Evolutionary conservation across 164 flowering plant species (phyloP), one percentile per base, ranked within the genome.

Genomic region (Nymphaea thermarum): DNA sequence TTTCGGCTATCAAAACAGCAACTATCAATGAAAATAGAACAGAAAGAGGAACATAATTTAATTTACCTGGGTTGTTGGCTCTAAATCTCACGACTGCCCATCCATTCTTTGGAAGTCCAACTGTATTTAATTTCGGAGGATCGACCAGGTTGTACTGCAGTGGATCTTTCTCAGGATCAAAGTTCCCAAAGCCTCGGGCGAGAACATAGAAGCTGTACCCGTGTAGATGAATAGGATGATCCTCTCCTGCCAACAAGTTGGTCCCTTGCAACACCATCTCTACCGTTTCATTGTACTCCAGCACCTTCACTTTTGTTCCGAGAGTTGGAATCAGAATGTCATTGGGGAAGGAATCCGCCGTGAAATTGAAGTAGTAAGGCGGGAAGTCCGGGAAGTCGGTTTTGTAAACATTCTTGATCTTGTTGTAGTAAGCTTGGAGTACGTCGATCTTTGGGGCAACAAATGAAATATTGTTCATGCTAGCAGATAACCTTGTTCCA

Each of bases 51-150:
- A 61, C 4, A 61, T 10, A 61, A 36, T 7, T 60, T 77, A 44
- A 72, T 51, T 25, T 61, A 81, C 86, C 86, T 17, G 86, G 86
- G 25, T 82, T 79, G 41, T 68, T 11, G 1, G 86, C 81, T 25
- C 44, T 65, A 72, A 79, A 82, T 66, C 84, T 70, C 12, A 82
- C 67, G 17, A 80, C 69, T 6, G 71, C 71, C 86, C 86, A 82
- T 44, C 86, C 86, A 63, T 74, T 76, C 17, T 2, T 68, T 10
- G 84, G 82, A 6, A 82, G 78, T 2, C 36, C 64, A 43, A 76
- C 63, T 0, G 84, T 82, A 51, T 69, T 82, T 6, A 4, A 8
- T 12, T 47, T 2, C 15, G 82, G 82, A 0, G 86, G 86, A 62
- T 83, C 80, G 43, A 72, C 67, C 16, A 79, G 71, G 65, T 83